A percentile compares a stretch with the other conserved stretches of the same genome.
These are phyloP conservation scores for Jamesozyma lodderae DNA, from an alignment of 805 yeast species.

Conservation along the genomic window DNA sequence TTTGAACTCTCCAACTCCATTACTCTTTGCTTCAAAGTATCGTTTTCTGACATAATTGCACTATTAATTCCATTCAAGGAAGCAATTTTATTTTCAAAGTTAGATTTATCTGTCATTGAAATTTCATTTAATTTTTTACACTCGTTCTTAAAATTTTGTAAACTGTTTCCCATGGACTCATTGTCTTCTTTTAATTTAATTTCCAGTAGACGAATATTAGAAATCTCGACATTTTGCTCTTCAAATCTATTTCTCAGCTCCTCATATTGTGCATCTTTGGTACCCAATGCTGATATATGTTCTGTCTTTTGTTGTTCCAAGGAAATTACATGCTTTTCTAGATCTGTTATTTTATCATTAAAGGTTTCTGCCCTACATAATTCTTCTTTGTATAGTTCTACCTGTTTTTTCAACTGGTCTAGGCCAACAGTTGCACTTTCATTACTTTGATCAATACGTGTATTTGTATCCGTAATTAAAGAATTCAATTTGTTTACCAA, in stretches of 20 bases:
- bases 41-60: conserved; percentile 25
- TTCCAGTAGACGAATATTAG: conserved; percentile 7
- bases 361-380: conserved; percentile 10
- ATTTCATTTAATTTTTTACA: conserved; percentile 11
- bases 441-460: background rate
- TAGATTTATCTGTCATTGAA: conserved; percentile 15
- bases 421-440: too few species aligned
- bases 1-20: conserved; percentile 15
- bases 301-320: conserved; percentile 21
- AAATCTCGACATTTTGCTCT: conserved; percentile 8
- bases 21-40: conserved; percentile 16
- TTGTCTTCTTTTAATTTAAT: conserved; percentile 9
- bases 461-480: background rate
- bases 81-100: conserved; percentile 30
- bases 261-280: conserved; percentile 22
- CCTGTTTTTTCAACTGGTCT: too few species aligned
- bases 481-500: background rate
- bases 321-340: conserved; percentile 16
- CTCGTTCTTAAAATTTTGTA: conserved; percentile 6
- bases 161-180: conserved; percentile 5
- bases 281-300: conserved; percentile 16
- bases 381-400: conserved; percentile 7
- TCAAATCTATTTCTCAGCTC: conserved; percentile 9
- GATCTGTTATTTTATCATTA: conserved; percentile 12
- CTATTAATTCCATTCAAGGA: conserved; percentile 31